Evolutionary conservation across 1,284 basidiomycete genomes (phyloP).

Genomic region (Microbotryum violaceum): DNA sequence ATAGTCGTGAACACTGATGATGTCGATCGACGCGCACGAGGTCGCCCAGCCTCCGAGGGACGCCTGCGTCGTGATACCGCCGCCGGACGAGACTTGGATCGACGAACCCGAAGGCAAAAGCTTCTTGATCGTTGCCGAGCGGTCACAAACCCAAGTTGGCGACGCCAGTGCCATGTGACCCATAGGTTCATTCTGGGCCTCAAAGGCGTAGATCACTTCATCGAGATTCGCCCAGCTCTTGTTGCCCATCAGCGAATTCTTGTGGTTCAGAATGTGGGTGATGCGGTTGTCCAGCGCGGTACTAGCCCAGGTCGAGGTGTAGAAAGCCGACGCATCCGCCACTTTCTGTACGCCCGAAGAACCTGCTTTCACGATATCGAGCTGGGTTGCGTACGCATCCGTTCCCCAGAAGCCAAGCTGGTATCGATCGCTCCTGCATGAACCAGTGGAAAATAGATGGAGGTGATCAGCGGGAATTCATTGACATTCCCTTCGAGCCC

Average conservation of each 20-base stretch:
- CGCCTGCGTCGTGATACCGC: constrained; percentile 42
- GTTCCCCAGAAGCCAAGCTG: constrained; percentile 36
- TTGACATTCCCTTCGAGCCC: constrained; percentile 37
- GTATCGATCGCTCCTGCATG: constrained; percentile 22
- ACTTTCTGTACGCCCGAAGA: constrained; percentile 29
- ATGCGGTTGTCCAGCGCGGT: constrained; percentile 37
- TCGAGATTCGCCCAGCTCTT: constrained; percentile 47
- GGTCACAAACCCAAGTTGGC: constrained; percentile 43
- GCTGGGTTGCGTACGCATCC: constrained; percentile 32
- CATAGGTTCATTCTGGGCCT: constrained; percentile 46
- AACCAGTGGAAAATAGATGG: background rate
- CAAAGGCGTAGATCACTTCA: constrained; percentile 46
- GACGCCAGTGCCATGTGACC: constrained; percentile 37
- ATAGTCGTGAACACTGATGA: constrained; percentile 45
- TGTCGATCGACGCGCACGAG: constrained; percentile 41
- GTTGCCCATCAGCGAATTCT: constrained; percentile 42
- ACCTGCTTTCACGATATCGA: constrained; percentile 31
- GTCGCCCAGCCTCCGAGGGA: constrained; percentile 43
- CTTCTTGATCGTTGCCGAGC: constrained; percentile 42
- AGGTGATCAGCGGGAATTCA: constrained; percentile 23
- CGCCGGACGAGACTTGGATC: constrained; percentile 44
- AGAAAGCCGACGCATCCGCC: constrained; percentile 32
- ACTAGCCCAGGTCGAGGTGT: constrained; percentile 30
- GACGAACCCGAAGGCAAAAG: constrained; percentile 33
- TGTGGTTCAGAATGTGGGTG: constrained; percentile 41